A percentile compares a stretch with the other conserved stretches of the same genome.
These are phyloP conservation scores for Neurospora cerealis DNA, from an alignment of 495 filamentous ascomycete species.

Conservation along the genomic window DNA sequence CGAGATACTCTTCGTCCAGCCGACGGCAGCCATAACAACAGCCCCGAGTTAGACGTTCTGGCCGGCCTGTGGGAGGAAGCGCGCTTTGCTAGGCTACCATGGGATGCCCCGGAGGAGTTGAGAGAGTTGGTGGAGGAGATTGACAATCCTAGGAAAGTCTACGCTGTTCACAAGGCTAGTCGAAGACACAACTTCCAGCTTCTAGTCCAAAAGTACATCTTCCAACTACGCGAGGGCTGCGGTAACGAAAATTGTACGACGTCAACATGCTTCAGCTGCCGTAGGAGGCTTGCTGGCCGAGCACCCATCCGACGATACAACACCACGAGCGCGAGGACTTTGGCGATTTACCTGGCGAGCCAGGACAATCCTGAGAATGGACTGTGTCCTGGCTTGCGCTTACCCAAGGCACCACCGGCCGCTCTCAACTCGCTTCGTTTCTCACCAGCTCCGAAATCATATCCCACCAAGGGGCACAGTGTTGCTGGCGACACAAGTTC, in stretches of 20 bases:
- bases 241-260: slow-evolving; percentile 58
- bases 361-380: slow-evolving; percentile 66
- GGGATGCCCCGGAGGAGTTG: slow-evolving; percentile 42
- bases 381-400: slow-evolving; percentile 51
- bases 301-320: slow-evolving; percentile 65
- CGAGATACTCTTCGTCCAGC: slow-evolving; percentile 33
- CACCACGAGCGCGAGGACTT: slow-evolving; percentile 57
- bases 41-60: slow-evolving; percentile 26
- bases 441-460: slow-evolving; percentile 16
- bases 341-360: slow-evolving; percentile 70
- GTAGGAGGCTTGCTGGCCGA: slow-evolving; percentile 51
- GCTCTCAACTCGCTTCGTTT: slow-evolving; percentile 29
- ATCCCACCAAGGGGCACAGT: slow-evolving; percentile 6
- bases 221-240: slow-evolving; percentile 79
- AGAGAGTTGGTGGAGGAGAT: slow-evolving; percentile 38
- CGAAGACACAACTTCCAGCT: slow-evolving; percentile 43
- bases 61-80: slow-evolving; percentile 42
- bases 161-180: slow-evolving; percentile 40
- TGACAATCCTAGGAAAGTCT: slow-evolving; percentile 42
- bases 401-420: slow-evolving; percentile 28
- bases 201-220: slow-evolving; percentile 57
- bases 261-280: slow-evolving; percentile 70
- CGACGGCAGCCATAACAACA: slow-evolving; percentile 14
- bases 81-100: slow-evolving; percentile 39
- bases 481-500: background rate